phyloP scores from a whole-genome alignment of 176 grass and related monocot species.

The Aechmea fasciata region DNA sequence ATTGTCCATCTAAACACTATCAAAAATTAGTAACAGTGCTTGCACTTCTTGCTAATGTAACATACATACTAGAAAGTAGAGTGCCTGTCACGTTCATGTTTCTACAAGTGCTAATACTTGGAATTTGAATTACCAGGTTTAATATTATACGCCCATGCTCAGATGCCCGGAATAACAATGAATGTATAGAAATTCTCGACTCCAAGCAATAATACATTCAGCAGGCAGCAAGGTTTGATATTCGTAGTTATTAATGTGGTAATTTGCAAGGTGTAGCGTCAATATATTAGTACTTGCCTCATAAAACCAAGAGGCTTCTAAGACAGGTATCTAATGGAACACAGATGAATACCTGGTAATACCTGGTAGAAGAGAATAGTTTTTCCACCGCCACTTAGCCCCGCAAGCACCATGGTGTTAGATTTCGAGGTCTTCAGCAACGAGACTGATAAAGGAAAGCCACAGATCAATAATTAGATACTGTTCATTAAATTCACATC shows the following conservation, averaged over 20 bases:
- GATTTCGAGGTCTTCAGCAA: constrained; percentile 54
- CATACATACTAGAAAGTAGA: no score
- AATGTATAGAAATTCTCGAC: no score
- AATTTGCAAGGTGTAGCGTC: no score
- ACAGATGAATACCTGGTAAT: constrained; percentile 55
- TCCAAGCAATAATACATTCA: no score
- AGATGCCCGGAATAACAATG: no score
- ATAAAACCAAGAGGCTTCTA: background rate
- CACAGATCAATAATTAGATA: background rate
- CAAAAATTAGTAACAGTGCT: no score
- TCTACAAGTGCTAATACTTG: background rate
- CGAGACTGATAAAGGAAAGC: constrained; percentile 35
- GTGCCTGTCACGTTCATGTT: background rate
- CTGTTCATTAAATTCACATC: constrained; percentile 2
- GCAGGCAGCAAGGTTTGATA: no score
- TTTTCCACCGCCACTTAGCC: constrained; percentile 88
- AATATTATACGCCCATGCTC: background rate
- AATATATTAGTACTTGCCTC: background rate
- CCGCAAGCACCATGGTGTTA: constrained; percentile 66
- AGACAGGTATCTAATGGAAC: background rate
- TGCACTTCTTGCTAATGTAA: no score
- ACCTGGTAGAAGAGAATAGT: constrained; percentile 92
- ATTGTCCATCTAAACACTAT: background rate
- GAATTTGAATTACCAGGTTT: background rate
- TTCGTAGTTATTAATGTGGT: no score